Conservation (phyloP, 1,284 basidiomycete genomes). For the Ganoderma sinense region DNA sequence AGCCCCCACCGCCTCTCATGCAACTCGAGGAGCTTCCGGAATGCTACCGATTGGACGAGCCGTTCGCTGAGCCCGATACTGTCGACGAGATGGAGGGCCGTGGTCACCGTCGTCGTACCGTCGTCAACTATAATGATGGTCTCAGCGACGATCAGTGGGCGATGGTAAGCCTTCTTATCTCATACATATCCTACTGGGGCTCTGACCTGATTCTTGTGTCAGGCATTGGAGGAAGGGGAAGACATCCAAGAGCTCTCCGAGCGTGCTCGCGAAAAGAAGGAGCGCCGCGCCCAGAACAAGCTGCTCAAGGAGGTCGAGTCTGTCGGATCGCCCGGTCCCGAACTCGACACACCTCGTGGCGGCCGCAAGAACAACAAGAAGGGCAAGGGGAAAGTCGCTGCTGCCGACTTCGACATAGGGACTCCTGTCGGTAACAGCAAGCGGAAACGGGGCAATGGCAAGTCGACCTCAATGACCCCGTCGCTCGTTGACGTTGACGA, state of each 20-base stretch:
- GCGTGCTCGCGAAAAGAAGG: conserved; percentile 66
- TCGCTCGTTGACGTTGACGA: conserved; percentile 72
- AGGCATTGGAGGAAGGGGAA: conserved; percentile 90
- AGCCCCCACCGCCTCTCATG: conserved; percentile 83
- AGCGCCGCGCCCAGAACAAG: conserved; percentile 53
- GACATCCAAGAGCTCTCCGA: conserved; percentile 83
- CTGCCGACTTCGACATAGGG: conserved; percentile 54
- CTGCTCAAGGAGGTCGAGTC: conserved; percentile 39
- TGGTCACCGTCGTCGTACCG: conserved; percentile 84
- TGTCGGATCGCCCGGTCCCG: conserved; percentile 65
- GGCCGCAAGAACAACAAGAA: conserved; percentile 65
- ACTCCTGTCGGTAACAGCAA: conserved; percentile 52
- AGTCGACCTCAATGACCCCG: conserved; percentile 81
- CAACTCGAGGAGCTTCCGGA: conserved; percentile 92
- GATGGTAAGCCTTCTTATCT: conserved; percentile 59
- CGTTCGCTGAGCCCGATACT: conserved; percentile 72
- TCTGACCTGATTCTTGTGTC: neutral
- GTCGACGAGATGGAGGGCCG: conserved; percentile 82
- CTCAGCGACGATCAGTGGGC: conserved; percentile 95
- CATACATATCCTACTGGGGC: no score
- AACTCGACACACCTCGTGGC: conserved; percentile 57
- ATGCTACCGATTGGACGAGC: conserved; percentile 89
- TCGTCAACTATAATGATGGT: conserved; percentile 95
- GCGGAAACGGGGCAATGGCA: conserved; percentile 72
- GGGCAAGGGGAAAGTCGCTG: conserved; percentile 60